Percentiles rank a stretch among this genome's conserved stretches.
Conservation (phyloP, 129 eudicot species). For the Dittrichia graveolens region DNA sequence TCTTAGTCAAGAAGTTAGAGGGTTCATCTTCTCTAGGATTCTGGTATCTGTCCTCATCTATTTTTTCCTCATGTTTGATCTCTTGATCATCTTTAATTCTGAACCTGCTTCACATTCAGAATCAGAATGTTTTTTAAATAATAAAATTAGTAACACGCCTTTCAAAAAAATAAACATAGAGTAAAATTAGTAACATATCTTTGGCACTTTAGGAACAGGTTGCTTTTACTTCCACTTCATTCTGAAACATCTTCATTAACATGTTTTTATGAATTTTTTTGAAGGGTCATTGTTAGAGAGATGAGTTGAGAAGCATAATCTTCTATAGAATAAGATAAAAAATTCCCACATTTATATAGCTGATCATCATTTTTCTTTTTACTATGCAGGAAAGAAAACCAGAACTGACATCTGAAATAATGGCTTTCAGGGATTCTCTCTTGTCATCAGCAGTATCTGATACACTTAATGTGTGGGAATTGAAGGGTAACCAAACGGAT, state of each 20-base stretch:
- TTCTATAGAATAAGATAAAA: background rate
- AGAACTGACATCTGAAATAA: slow-evolving; percentile 79
- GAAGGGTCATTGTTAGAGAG: background rate
- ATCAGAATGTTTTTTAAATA: background rate
- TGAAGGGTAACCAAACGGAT: slow-evolving; percentile 60
- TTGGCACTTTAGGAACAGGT: background rate
- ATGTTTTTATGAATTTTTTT: background rate
- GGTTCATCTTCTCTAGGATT: slow-evolving; percentile 87
- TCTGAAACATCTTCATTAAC: background rate
- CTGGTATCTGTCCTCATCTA: slow-evolving; percentile 44
- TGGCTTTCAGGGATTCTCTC: slow-evolving; percentile 95
- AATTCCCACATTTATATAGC: slow-evolving; percentile 1
- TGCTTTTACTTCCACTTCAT: background rate
- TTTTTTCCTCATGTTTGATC: slow-evolving; percentile 1
- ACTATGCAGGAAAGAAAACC: slow-evolving; percentile 88
- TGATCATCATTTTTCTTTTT: slow-evolving; percentile 5
- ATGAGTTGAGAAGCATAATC: slow-evolving; percentile 1
- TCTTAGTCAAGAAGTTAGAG: slow-evolving; percentile 98
- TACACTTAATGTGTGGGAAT: slow-evolving; percentile 96
- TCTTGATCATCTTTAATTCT: background rate
- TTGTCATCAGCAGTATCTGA: slow-evolving; percentile 89
- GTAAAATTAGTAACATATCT: background rate
- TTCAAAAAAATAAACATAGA: too few relatives aligned
- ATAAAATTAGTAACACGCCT: background rate
- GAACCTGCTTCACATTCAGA: slow-evolving; percentile 7